A percentile compares a stretch with the other conserved stretches of the same genome.
Evolutionary conservation across 495 filamentous ascomycete species (phyloP).

Genomic region (Venustampulla echinocandica): DNA sequence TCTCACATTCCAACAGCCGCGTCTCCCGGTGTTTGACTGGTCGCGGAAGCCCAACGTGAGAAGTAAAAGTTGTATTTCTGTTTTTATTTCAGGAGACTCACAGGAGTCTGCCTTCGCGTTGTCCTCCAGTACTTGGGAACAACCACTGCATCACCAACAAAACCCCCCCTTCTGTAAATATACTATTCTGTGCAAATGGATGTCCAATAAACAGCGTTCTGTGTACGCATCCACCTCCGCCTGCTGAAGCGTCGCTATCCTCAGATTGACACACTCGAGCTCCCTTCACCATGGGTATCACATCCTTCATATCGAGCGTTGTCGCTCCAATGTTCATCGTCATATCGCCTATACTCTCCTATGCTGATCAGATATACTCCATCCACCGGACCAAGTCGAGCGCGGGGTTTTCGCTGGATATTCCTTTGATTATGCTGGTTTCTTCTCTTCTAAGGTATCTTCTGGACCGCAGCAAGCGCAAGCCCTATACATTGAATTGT

Average conservation of each 20-base stretch:
- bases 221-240: too few species aligned
- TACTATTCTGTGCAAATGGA: too few species aligned
- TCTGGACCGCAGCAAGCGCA: background rate
- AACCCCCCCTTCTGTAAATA: too few species aligned
- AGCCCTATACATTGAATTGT: background rate
- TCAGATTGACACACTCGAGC: too few species aligned
- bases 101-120: too few species aligned
- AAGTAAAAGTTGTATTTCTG: too few species aligned
- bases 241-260: too few species aligned
- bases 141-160: too few species aligned
- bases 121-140: too few species aligned
- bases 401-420: conserved; percentile 79
- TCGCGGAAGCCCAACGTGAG: too few species aligned
- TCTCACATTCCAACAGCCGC: background rate
- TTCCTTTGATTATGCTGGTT: conserved; percentile 94
- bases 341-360: conserved; percentile 75
- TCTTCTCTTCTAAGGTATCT: conserved; percentile 81
- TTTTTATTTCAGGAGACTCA: too few species aligned
- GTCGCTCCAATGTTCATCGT: conserved; percentile 57
- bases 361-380: conserved; percentile 83
- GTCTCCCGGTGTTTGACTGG: background rate
- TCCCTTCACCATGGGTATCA: conserved; percentile 19
- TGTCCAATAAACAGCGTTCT: too few species aligned
- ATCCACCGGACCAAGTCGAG: conserved; percentile 77
- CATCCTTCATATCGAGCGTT: conserved; percentile 32